These are phyloP conservation scores for Colletotrichum sp. DNA, from an alignment of 2,329 filamentous ascomycete species.

Conservation along the genomic window DNA sequence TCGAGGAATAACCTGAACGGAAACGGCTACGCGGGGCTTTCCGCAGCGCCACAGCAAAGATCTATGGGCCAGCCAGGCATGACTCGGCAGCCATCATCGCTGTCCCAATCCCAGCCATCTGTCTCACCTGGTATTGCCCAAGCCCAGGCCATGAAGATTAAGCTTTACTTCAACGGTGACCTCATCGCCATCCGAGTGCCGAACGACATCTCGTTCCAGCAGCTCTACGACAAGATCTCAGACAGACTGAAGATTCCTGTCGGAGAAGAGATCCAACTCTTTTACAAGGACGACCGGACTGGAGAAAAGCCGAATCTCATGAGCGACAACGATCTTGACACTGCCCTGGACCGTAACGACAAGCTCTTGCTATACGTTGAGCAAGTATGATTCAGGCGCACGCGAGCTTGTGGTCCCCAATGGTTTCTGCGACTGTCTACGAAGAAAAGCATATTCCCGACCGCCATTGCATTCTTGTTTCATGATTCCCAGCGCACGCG, in stretches of 20 bases:
- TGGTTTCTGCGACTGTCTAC: neutral
- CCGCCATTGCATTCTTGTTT: conserved; percentile 18
- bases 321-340: conserved; percentile 81
- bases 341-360: conserved; percentile 81
- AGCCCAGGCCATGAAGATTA: conserved; percentile 80
- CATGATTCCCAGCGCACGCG: conserved; percentile 23
- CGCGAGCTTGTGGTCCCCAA: neutral
- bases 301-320: conserved; percentile 76
- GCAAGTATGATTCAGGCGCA: conserved; percentile 40
- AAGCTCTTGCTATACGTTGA: conserved; percentile 83
- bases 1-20: conserved; percentile 69
- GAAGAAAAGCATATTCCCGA: conserved; percentile 10
- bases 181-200: conserved; percentile 91
- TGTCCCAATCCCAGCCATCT: conserved; percentile 62
- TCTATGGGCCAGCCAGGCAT: conserved; percentile 41
- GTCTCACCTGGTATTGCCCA: conserved; percentile 55
- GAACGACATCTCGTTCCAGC: conserved; percentile 75
- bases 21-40: conserved; percentile 56
- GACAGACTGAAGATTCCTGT: conserved; percentile 79
- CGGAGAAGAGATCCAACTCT: conserved; percentile 76
- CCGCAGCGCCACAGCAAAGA: conserved; percentile 48
- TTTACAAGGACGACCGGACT: conserved; percentile 84
- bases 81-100: conserved; percentile 49
- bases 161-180: conserved; percentile 92
- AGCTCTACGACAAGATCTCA: conserved; percentile 82